Base-by-base conservation (phyloP, 805 yeast genomes). In the Phaffomyces opuntiae region DNA sequence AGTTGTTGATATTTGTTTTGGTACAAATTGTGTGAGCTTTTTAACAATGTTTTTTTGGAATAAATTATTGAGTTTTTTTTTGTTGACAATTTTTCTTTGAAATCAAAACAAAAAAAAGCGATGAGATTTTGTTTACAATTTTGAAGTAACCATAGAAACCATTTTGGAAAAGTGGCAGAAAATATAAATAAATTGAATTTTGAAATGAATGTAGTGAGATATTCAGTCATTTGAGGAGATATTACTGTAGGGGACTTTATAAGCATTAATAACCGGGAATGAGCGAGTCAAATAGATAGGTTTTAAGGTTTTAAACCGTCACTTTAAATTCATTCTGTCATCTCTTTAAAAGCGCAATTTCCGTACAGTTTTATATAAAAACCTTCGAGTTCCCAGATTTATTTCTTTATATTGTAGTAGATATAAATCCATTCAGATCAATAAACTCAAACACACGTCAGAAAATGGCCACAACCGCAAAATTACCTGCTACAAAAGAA, bases 51-150 rank as follows among this genome's bases (percentile, higher is more conserved):
- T 19, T 24, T 17, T 13, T 36, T 24, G 29, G 29, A 17, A 9
- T 16, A 16, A 9, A 16, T 32, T 14, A n/a, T 32, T 32, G 1
- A 21, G 6, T 7, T 7, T 12, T 9, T 27, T 39, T 36, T 39
- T 44, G 41, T 39, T 39, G 41, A 39, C 41, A 39, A 31, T 17
- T 25, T 39, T 44, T 12, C 13, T n/a, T 19, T 14, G 21, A 43
- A 42, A 38, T 32, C 39, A 38, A 44, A 44, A 44, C 39, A 39
- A 44, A 39, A 35, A 35, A 35, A 35, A 17, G 42, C 31, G 42
- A 44, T 35, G 43, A 34, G 43, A 7, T 29, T 29, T 29, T 29
- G 31, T 29, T 29, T 29, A 29, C 31, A 29, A 21, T 11, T 9
- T 11, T 29, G 17, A 33, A 7, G 39, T 38, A 38, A 27, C 16